These are phyloP conservation scores for Nannochloropsis oceanica DNA, from an alignment of 108 stramenopile genomes.

Conservation along the genomic window DNA sequence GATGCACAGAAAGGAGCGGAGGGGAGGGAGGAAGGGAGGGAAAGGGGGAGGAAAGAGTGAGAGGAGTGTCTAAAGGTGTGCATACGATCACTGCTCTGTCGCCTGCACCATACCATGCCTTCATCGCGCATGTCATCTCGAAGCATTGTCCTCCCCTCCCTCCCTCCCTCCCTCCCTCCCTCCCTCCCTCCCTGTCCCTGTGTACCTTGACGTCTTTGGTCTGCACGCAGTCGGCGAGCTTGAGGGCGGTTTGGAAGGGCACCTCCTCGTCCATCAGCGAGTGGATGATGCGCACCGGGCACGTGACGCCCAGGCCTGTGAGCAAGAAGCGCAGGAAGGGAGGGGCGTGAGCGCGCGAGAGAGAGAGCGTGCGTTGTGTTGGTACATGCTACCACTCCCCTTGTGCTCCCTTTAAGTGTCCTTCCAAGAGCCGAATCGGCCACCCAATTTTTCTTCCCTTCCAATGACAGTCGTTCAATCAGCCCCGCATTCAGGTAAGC, in stretches of 20 bases:
- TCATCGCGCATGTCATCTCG: not conserved
- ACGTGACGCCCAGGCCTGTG: not conserved
- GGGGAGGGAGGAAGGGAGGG: not conserved
- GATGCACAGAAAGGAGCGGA: no score
- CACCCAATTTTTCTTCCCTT: no score
- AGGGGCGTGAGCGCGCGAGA: not conserved
- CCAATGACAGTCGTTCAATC: no score
- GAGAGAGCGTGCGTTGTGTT: not conserved
- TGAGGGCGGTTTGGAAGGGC: not conserved
- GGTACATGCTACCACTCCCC: no score
- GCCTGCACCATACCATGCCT: not conserved
- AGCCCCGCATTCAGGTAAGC: no score
- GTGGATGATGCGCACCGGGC: not conserved
- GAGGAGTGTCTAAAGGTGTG: not conserved
- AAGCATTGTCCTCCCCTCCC: not conserved
- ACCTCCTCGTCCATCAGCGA: not conserved
- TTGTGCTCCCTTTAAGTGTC: no score
- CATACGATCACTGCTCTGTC: not conserved
- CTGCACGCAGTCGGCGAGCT: not conserved
- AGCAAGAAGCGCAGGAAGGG: not conserved
- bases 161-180: not conserved
- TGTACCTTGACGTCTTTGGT: not conserved
- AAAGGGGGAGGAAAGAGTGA: not conserved
- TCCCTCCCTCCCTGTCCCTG: not conserved
- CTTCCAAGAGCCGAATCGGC: no score